phyloP scores from a whole-genome alignment of 495 filamentous ascomycete genomes.

The Arthonia radiata region DNA sequence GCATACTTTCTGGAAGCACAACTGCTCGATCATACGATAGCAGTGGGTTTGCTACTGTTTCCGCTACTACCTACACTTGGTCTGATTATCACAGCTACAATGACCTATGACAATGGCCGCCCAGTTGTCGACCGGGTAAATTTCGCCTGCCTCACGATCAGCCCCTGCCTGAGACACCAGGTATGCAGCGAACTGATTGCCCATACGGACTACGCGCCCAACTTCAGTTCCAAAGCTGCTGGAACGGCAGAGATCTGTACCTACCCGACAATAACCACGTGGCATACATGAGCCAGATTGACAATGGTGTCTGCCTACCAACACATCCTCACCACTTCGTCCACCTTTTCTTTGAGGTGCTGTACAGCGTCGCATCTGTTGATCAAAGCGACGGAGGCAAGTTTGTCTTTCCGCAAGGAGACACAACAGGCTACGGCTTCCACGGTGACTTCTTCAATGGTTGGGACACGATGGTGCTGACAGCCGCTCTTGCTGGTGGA shows the following conservation, averaged over 20 bases:
- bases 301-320: conserved; percentile 10
- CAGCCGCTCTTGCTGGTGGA: conserved; percentile 3
- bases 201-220: conserved; percentile 9
- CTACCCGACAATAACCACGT: conserved; percentile 9
- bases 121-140: no score
- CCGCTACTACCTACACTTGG: no score
- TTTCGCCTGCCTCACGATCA: no score
- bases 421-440: conserved; percentile 10
- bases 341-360: conserved; percentile 7
- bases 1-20: conserved; percentile 19
- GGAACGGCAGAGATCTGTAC: conserved; percentile 9
- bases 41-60: no score
- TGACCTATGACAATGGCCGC: conserved; percentile 9
- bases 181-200: conserved; percentile 5
- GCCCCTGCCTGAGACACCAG: conserved; percentile 5
- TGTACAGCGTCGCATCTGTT: conserved; percentile 5
- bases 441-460: conserved; percentile 10
- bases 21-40: conserved; percentile 13
- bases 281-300: conserved; percentile 10
- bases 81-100: no score
- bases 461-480: conserved; percentile 7
- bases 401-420: conserved; percentile 8
- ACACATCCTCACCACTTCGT: conserved; percentile 5
- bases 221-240: conserved; percentile 9
- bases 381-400: conserved; percentile 2